These are phyloP conservation scores for Wickerhamiella galacta DNA, from an alignment of 805 yeast genomes.

Conservation along the genomic window DNA sequence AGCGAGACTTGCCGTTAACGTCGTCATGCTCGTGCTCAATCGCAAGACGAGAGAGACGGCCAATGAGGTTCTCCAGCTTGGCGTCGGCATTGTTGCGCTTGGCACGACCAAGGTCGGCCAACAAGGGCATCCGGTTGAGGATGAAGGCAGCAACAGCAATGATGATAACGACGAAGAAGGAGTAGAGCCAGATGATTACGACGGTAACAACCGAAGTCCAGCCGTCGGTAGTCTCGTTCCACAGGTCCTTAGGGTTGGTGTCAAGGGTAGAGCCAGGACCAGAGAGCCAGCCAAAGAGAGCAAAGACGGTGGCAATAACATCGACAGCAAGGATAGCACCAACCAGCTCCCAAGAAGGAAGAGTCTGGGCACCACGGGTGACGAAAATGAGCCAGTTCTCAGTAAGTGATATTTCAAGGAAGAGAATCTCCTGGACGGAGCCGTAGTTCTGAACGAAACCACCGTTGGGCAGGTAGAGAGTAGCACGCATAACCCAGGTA, in stretches of 20 bases:
- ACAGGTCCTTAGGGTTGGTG: constrained; percentile 20
- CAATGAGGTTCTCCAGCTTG: constrained; percentile 23
- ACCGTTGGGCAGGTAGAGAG: constrained; percentile 62
- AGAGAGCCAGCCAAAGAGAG: constrained; percentile 81
- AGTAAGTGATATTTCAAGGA: constrained; percentile 86
- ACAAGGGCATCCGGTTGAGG: constrained; percentile 26
- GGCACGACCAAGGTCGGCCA: constrained; percentile 22
- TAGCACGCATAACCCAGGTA: constrained; percentile 87
- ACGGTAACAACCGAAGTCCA: constrained; percentile 92
- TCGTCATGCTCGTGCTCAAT: constrained; percentile 24
- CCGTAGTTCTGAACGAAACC: constrained; percentile 94
- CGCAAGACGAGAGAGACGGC: constrained; percentile 23
- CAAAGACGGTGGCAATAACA: constrained; percentile 79
- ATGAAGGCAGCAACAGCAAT: constrained; percentile 90
- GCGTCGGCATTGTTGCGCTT: constrained; percentile 20
- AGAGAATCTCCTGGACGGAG: constrained; percentile 83
- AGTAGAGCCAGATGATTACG: constrained; percentile 84
- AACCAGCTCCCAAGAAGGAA: constrained; percentile 95
- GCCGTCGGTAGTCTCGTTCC: constrained; percentile 54
- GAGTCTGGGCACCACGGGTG: constrained; percentile 96
- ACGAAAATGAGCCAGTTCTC: constrained; percentile 96
- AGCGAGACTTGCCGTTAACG: constrained; percentile 18
- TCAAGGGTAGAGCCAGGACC: constrained; percentile 20
- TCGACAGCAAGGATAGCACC: constrained; percentile 89
- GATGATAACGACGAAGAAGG: constrained; percentile 90